Base-by-base conservation (phyloP, 768 basidiomycete species). In the Hypsizygus marmoreus region DNA sequence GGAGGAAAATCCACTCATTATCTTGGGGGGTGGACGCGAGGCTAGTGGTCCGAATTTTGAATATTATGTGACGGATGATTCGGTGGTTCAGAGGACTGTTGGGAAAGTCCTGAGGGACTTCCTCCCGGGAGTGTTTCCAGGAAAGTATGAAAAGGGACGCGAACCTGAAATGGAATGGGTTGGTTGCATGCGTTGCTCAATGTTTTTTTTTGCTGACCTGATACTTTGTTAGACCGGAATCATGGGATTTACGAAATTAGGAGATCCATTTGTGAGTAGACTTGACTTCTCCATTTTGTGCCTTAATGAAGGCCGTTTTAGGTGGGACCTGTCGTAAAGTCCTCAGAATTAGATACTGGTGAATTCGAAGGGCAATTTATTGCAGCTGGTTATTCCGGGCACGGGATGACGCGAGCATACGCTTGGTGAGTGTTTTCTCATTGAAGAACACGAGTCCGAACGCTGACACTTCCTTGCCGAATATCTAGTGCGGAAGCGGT, bases 111-210 rank as follows among this genome's bases (percentile, higher is more conserved):
- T 92, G 50, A 69, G 81, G n/a, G 63, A 56, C 3, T 90, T 87
- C 59, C 62, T 91, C 7, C 82, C 84, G 0, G 58, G 56, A 0
- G 59, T 82, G 4, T 88, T 86, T 51, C 75, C 81, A 0, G 74
- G 67, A 9, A 70, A 74, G 51, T 85, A 78, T 48, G 74, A 76
- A 43, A 55, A 51, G 10, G 71, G 64, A 3, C 56, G 47, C n/a
- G 72, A 79, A 40, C 81, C 82, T 5, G 87, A 88, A 61, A 80
- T 82, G 76, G 88, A 92, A 74, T 94, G 91, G 90, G 89, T 88
- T n/a, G n/a, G n/a, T n/a, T n/a, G n/a, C n/a, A n/a, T n/a, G 39
- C 32, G 77, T 66, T 1, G 26, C 42, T 10, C 19, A 44, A 11
- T 14, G 13, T 30, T 28, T 5, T 37, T 35, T 38, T 36, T 10